These are phyloP conservation scores for Gardenia jasminoides DNA, from an alignment of 257 asterid genomes.

Conservation along the genomic window DNA sequence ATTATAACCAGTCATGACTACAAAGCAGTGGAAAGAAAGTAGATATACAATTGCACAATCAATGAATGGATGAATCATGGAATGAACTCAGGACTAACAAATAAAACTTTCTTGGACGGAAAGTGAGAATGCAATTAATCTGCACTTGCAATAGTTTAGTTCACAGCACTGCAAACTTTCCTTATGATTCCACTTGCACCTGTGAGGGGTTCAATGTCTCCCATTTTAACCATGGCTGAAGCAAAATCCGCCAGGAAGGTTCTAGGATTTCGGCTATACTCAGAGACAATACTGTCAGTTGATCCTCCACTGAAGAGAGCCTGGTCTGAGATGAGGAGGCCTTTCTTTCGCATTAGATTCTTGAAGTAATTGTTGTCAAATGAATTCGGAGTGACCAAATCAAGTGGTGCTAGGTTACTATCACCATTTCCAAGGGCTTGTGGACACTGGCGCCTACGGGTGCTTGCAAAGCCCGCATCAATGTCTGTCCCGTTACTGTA, in stretches of 20 bases:
- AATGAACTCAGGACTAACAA: background rate
- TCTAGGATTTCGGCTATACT: conserved; percentile 18
- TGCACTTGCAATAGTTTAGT: background rate
- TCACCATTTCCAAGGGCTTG: conserved; percentile 12
- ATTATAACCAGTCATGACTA: background rate
- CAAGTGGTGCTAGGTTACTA: conserved; percentile 26
- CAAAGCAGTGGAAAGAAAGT: background rate
- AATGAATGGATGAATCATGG: background rate
- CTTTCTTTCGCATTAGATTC: conserved; percentile 23
- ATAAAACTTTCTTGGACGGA: no score
- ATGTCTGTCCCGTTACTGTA: conserved; percentile 32
- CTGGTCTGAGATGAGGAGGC: conserved; percentile 32
- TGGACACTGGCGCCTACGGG: conserved; percentile 28
- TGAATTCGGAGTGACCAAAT: background rate
- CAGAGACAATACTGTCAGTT: conserved; percentile 15
- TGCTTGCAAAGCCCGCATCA: conserved; percentile 37
- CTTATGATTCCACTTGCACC: conserved; percentile 32
- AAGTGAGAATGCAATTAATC: background rate
- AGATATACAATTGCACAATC: background rate
- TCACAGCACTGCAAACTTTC: conserved; percentile 24
- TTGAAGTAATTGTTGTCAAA: conserved; percentile 8
- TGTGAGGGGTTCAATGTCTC: conserved; percentile 26
- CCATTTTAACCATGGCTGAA: conserved; percentile 31
- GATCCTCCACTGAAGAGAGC: conserved; percentile 27
- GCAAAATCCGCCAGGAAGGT: conserved; percentile 20